Conservation (phyloP, 345 rosid genomes). For the Microthlaspi erraticum region DNA sequence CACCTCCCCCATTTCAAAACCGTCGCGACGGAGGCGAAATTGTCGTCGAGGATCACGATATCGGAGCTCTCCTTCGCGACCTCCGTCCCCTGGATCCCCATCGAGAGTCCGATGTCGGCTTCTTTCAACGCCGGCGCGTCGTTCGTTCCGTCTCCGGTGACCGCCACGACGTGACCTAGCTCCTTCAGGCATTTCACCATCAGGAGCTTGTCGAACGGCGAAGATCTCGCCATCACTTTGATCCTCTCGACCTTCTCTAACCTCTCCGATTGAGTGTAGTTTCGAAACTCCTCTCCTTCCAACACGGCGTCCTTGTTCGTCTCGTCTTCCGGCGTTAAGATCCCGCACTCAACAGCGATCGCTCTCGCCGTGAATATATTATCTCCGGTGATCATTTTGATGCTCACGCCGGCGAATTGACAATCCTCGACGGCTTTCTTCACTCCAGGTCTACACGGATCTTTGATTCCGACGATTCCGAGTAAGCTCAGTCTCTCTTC, state of each 20-base stretch:
- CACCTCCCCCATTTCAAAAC: slow-evolving; percentile 83
- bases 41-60: slow-evolving; percentile 74
- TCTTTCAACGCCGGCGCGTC: slow-evolving; percentile 83
- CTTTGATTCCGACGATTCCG: slow-evolving; percentile 79
- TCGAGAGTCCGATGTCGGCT: slow-evolving; percentile 77
- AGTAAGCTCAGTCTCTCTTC: slow-evolving; percentile 56
- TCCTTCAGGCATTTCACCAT: slow-evolving; percentile 78
- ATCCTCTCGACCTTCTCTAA: slow-evolving; percentile 59
- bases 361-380: slow-evolving; percentile 80
- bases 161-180: slow-evolving; percentile 78
- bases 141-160: slow-evolving; percentile 76
- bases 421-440: slow-evolving; percentile 68
- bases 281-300: slow-evolving; percentile 65
- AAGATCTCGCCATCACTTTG: slow-evolving; percentile 82
- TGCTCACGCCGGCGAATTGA: slow-evolving; percentile 65
- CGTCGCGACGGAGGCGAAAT: slow-evolving; percentile 67
- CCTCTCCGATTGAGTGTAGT: slow-evolving; percentile 50
- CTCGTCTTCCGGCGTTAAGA: slow-evolving; percentile 51
- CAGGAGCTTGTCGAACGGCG: slow-evolving; percentile 72
- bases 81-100: slow-evolving; percentile 83
- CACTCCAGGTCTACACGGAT: slow-evolving; percentile 71
- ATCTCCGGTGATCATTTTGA: slow-evolving; percentile 88
- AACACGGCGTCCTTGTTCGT: slow-evolving; percentile 51
- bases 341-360: slow-evolving; percentile 78
- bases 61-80: slow-evolving; percentile 86